Base-by-base conservation (phyloP, 805 yeast species). In the Hanseniaspora vineae region DNA sequence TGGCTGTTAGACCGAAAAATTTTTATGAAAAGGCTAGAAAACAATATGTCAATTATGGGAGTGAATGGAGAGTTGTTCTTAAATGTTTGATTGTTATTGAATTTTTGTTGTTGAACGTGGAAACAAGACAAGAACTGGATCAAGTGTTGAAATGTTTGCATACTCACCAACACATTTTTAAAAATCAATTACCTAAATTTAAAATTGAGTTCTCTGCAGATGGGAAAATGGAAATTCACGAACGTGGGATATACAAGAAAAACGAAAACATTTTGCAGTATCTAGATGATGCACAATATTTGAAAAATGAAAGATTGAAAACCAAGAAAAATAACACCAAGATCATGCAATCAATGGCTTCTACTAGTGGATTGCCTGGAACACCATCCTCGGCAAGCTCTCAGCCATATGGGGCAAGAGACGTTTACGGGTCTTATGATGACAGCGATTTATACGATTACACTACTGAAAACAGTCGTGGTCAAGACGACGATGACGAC, bases 41-140 rank as follows among this genome's bases (percentile, higher is more conserved):
- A 40, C 67, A 66, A 35, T 68, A 66, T 47, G 66, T 68, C 17
- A 68, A 68, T 50, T 60, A 61, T 44, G 72, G 72, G 10, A 52
- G 55, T 10, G 72, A 68, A 50, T 68, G 71, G 69, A 55, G 70
- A 42, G 69, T 67, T 4, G 65, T 68, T 2, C 53, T 62, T 44
- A 68, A 68, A 51, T 66, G 71, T 52, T 45, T 67, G 20, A 59
- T 58, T 19, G 63, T 67, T 14, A 35, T 66, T 11, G 69, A 66
- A 45, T 61, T 54, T 47, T 37, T 68, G 42, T 35, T 67, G 23
- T 45, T 67, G 48, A 64, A 65, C 44, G 61, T 59, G 2, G 61
- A 58, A 29, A 57, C 55, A 9, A 67, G 62, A 8, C 63, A 58
- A 35, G 68, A 61, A 45, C 39, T 61, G 40, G 58, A 62, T 45